These are phyloP conservation scores for Calonectria montana DNA, from an alignment of 2,329 filamentous ascomycete species.

Conservation along the genomic window DNA sequence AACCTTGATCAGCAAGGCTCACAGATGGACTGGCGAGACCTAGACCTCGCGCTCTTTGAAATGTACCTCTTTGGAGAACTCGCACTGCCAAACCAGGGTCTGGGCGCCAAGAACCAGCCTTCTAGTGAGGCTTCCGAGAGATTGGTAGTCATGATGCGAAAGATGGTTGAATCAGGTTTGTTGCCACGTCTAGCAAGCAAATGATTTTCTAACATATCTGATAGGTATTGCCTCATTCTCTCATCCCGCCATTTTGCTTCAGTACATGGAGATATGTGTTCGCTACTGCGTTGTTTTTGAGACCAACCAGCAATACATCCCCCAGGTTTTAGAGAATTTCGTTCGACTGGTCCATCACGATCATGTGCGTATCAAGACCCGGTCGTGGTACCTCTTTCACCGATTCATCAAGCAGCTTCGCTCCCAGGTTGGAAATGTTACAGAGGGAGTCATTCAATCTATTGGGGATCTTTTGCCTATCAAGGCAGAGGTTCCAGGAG, in stretches of 20 bases:
- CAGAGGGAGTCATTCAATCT: constrained; percentile 90
- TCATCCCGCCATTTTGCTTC: constrained; percentile 91
- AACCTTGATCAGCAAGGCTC: constrained; percentile 79
- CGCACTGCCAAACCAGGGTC: constrained; percentile 85
- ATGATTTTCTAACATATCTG: constrained; percentile 27
- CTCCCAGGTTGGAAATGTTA: constrained; percentile 85
- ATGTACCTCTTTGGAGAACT: constrained; percentile 97
- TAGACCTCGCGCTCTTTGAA: constrained; percentile 93
- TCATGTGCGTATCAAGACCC: constrained; percentile 85
- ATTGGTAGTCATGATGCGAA: constrained; percentile 91
- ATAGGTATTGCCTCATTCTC: constrained; percentile 85
- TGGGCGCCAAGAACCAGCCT: constrained; percentile 88
- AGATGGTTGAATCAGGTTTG: constrained; percentile 92
- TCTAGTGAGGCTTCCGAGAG: constrained; percentile 83
- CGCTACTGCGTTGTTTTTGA: constrained; percentile 95
- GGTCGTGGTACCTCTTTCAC: constrained; percentile 97
- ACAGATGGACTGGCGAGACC: constrained; percentile 91
- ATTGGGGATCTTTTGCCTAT: constrained; percentile 90
- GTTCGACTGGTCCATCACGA: constrained; percentile 90
- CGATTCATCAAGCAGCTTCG: constrained; percentile 91
- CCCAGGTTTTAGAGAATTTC: constrained; percentile 89
- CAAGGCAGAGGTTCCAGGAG: constrained; percentile 85
- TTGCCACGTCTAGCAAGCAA: constrained; percentile 19
- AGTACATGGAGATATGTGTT: constrained; percentile 99
- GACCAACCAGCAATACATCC: constrained; percentile 82